A percentile compares a stretch with the other conserved stretches of the same genome.
phyloP scores from a whole-genome alignment of 192 early-diverging fungal species.

The Coemansia sp. region DNA sequence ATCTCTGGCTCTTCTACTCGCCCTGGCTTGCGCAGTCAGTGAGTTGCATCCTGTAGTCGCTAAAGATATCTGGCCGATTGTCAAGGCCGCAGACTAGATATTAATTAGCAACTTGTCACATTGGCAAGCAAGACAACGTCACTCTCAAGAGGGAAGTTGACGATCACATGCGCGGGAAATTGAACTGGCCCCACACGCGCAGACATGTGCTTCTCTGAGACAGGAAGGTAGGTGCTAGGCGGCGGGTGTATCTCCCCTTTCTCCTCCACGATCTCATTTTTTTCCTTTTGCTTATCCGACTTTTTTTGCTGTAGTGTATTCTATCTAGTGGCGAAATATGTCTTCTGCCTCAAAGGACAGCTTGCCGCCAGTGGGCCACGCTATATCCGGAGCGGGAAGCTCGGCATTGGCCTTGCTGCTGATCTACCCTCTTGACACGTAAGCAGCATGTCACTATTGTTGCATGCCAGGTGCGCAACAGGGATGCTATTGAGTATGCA shows the following conservation, averaged over 20 bases:
- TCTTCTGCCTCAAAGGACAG: slow-evolving; percentile 35
- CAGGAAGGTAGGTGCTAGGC: no score
- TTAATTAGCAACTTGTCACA: background rate
- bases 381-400: slow-evolving; percentile 88
- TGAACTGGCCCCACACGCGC: background rate
- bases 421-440: slow-evolving; percentile 94
- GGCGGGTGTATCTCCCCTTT: no score
- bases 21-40: no score
- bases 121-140: background rate
- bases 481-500: background rate
- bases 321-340: background rate
- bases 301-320: no score
- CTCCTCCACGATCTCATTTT: no score
- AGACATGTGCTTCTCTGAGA: slow-evolving; percentile 2
- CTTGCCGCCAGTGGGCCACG: slow-evolving; percentile 88
- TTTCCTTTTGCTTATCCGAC: no score
- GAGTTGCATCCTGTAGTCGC: no score
- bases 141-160: background rate
- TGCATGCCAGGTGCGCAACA: background rate
- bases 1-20: no score
- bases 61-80: no score
- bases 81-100: background rate
- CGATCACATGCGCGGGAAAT: slow-evolving; percentile 8
- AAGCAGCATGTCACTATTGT: background rate
- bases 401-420: slow-evolving; percentile 89